These are phyloP conservation scores for Anthracocystis panici-leucophaei DNA, from an alignment of 1,284 basidiomycete species.

Conservation along the genomic window DNA sequence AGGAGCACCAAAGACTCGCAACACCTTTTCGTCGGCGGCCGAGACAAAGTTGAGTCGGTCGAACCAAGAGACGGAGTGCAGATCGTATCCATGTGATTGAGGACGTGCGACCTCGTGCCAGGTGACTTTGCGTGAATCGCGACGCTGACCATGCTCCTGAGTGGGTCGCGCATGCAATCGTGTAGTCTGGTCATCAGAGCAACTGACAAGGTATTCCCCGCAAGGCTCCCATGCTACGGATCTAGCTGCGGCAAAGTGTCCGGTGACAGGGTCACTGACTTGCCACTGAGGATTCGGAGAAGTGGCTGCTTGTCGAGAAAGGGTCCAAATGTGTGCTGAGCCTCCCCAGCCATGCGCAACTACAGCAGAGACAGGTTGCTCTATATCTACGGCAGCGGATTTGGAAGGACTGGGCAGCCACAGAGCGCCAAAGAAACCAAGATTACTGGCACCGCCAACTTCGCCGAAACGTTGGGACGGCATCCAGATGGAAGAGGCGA, in stretches of 20 bases:
- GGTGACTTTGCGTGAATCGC: constrained; percentile 14
- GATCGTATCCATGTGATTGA: constrained; percentile 67
- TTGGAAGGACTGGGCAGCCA: constrained; percentile 45
- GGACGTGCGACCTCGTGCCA: constrained; percentile 69
- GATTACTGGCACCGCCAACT: constrained; percentile 62
- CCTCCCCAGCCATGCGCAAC: constrained; percentile 66
- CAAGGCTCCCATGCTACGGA: constrained; percentile 63
- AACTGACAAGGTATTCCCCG: constrained; percentile 62
- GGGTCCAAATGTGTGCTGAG: constrained; percentile 61
- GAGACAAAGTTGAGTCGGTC: constrained; percentile 63
- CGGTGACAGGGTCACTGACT: constrained; percentile 42
- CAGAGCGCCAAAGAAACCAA: constrained; percentile 65
- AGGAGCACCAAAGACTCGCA: constrained; percentile 65
- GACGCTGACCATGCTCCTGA: constrained; percentile 15
- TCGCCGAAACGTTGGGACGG: constrained; percentile 66
- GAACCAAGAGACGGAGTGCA: constrained; percentile 62
- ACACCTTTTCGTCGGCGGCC: constrained; percentile 68
- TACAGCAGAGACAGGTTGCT: constrained; percentile 35
- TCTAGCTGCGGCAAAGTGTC: constrained; percentile 60
- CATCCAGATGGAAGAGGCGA: constrained; percentile 63
- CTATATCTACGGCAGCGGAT: background rate
- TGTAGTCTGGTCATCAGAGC: constrained; percentile 63
- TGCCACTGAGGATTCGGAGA: constrained; percentile 29
- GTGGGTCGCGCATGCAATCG: constrained; percentile 57
- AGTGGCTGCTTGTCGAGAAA: background rate